phyloP scores from a whole-genome alignment of 2,329 filamentous ascomycete species.

The Verticillium zaregamsianum region DNA sequence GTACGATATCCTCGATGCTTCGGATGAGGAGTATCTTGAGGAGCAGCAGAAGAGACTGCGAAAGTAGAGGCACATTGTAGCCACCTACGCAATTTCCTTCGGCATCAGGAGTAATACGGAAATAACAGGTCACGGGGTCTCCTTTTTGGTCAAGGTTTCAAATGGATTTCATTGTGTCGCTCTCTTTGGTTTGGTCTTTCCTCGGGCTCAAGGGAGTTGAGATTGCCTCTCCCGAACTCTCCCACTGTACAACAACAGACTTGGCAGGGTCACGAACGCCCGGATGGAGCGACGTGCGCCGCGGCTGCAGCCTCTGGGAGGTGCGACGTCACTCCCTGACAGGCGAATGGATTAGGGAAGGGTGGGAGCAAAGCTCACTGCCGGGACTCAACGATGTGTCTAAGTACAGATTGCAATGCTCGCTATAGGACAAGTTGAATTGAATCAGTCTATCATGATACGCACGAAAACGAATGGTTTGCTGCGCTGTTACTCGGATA shows the following conservation, averaged over 20 bases:
- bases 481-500: too few species aligned
- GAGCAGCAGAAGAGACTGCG: slow-evolving; percentile 41
- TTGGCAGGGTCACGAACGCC: not conserved
- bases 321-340: not conserved
- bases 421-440: not conserved
- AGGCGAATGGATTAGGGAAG: not conserved
- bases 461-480: too few species aligned
- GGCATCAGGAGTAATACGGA: slow-evolving; percentile 5
- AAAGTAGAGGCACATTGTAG: slow-evolving; percentile 24
- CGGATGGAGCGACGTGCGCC: not conserved
- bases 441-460: not conserved
- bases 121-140: slow-evolving; percentile 4
- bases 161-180: slow-evolving; percentile 9
- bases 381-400: not conserved
- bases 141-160: slow-evolving; percentile 3
- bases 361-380: not conserved
- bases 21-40: slow-evolving; percentile 75
- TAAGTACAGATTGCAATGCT: slow-evolving; percentile 2
- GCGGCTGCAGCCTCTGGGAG: not conserved
- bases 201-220: not conserved
- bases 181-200: slow-evolving; percentile 1
- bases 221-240: not conserved
- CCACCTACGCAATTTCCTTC: not conserved
- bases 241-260: not conserved
- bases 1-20: slow-evolving; percentile 94